Evolutionary conservation across 2,329 filamentous ascomycete species (phyloP).

Genomic region (Sclerotinia nivalis): DNA sequence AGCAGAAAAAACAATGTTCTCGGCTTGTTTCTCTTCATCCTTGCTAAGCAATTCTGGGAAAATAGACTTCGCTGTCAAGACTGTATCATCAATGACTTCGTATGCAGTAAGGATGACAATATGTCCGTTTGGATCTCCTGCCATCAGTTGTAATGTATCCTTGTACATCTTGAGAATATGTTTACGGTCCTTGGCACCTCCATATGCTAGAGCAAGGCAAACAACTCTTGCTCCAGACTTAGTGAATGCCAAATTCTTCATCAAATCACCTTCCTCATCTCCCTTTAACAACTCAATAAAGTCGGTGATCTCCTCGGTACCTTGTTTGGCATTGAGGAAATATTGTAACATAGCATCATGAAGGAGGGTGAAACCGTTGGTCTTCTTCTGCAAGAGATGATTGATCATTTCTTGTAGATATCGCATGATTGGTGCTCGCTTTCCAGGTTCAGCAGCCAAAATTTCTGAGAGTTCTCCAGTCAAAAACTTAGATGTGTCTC

Average conservation of each 20-base stretch:
- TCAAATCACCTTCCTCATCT: slow-evolving; percentile 84
- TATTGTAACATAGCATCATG: slow-evolving; percentile 99
- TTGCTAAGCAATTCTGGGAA: slow-evolving; percentile 83
- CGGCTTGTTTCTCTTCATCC: slow-evolving; percentile 59
- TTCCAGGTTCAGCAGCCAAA: slow-evolving; percentile 75
- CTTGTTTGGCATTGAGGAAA: slow-evolving; percentile 75
- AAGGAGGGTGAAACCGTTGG: slow-evolving; percentile 94
- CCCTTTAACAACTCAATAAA: slow-evolving; percentile 90
- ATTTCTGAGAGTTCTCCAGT: slow-evolving; percentile 70
- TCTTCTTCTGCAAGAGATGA: slow-evolving; percentile 90
- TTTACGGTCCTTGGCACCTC: slow-evolving; percentile 90
- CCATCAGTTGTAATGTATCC: slow-evolving; percentile 83
- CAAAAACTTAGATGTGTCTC: slow-evolving; percentile 51
- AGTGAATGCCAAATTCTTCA: slow-evolving; percentile 96
- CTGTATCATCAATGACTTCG: slow-evolving; percentile 93
- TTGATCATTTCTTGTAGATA: slow-evolving; percentile 86
- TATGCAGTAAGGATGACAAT: slow-evolving; percentile 80
- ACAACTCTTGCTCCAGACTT: slow-evolving; percentile 81
- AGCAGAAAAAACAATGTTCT: slow-evolving; percentile 64
- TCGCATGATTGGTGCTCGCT: slow-evolving; percentile 83
- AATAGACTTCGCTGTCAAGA: slow-evolving; percentile 80
- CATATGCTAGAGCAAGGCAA: slow-evolving; percentile 78
- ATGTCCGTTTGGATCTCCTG: slow-evolving; percentile 76
- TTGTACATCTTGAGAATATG: slow-evolving; percentile 86
- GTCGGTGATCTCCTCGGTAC: slow-evolving; percentile 78